phyloP scores from a whole-genome alignment of 192 early-diverging fungal genomes.

The Coemansia sp. region DNA sequence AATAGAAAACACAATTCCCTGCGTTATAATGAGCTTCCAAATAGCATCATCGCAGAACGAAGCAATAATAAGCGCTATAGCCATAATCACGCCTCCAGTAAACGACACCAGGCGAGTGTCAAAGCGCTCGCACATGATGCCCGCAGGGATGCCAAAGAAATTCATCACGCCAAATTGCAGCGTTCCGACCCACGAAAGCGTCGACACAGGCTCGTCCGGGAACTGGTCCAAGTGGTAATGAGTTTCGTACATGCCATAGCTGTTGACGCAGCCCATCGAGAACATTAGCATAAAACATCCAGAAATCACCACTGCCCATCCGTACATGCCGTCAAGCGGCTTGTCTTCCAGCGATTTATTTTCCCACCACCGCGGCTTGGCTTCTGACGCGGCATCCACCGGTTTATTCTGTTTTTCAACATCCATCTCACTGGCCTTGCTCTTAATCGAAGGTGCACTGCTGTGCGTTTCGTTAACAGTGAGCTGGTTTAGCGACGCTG shows the following conservation, averaged over 20 bases:
- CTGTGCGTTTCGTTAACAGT: slow-evolving; percentile 1
- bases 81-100: slow-evolving; percentile 55
- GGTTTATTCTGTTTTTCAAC: neutral
- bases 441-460: neutral
- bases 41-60: slow-evolving; percentile 56
- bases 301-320: slow-evolving; percentile 55
- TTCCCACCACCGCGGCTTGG: slow-evolving; percentile 38
- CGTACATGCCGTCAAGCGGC: slow-evolving; percentile 37
- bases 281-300: slow-evolving; percentile 55
- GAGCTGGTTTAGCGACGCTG: slow-evolving; percentile 13
- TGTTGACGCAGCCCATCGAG: slow-evolving; percentile 57
- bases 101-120: slow-evolving; percentile 53
- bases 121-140: slow-evolving; percentile 54
- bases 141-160: slow-evolving; percentile 45
- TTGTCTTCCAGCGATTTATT: slow-evolving; percentile 38
- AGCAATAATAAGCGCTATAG: slow-evolving; percentile 48
- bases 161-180: slow-evolving; percentile 55
- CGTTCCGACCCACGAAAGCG: slow-evolving; percentile 57
- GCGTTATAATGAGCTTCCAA: slow-evolving; percentile 63
- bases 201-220: slow-evolving; percentile 39
- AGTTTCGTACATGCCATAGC: slow-evolving; percentile 56
- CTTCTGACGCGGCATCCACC: neutral
- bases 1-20: slow-evolving; percentile 55
- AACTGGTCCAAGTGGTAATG: slow-evolving; percentile 39
- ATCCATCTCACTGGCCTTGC: slow-evolving; percentile 2